Base-by-base conservation (phyloP, 176 grass and related monocot species). In the Miscanthus lutarioriparius region DNA sequence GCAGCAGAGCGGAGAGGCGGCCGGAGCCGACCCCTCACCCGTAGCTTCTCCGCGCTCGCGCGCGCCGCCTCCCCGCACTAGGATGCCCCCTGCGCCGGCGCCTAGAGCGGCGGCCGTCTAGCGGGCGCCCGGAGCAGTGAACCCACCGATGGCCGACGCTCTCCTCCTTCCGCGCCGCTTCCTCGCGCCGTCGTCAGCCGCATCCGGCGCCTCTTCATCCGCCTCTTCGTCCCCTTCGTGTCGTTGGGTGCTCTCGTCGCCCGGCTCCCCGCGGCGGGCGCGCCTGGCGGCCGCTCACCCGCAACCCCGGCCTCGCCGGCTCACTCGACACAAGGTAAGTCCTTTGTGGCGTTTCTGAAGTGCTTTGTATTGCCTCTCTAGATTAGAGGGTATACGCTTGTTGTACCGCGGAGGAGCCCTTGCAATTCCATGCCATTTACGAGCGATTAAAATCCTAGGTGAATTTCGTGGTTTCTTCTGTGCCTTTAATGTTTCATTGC, bases 121-220 rank as follows among this genome's bases (percentile, higher is more conserved):
- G 44, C 79, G 3, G 72, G 65, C 22, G 47, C 49, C 20, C 28
- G 32, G 19, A 16, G 65, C 22, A 77, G 66, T 65, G 19, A 58
- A 11, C 14, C 74, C 77, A 68, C 35, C 22, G 67, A 97, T 97
- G 91, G 94, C 87, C 47, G 94, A 94, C 79, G 82, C 70, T 28
- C 75, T 90, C 59, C 84, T 94, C 74, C 72, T 91, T 32, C 59
- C 89, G 39, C 39, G 75, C 48, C 75, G 61, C 48, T 80, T 90
- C 80, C 16, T 78, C 17, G 63, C 75, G 43, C 67, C 67, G 7
- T 75, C 45, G 70, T 22, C 49, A 7, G 15, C 64, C 26, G 30
- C 83, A 12, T 58, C 85, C 39, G 66, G 79, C 63, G 32, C 28
- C 32, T 75, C 80, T 22, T 83, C 83, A 1, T 82, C 86, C 0